Evolutionary conservation across 1,284 basidiomycete genomes (phyloP), one percentile per base, ranked within the genome.

Genomic region (Cystobasidiaceae sp.): DNA sequence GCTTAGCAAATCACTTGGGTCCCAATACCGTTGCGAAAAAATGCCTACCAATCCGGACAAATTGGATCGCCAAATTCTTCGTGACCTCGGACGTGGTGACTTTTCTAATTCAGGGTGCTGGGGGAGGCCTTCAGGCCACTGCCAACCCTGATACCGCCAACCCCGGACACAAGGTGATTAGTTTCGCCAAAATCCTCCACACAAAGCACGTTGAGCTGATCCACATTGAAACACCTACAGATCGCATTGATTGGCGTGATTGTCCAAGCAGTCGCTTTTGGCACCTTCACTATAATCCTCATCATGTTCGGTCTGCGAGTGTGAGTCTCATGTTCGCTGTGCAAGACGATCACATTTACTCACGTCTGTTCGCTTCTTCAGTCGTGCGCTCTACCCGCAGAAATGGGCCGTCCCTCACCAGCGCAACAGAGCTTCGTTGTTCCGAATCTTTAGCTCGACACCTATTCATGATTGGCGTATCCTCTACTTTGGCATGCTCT

Each of bases 41-140:
- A 41, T 50, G 46, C 30, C 48, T 57, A 8, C 68, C 71, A 25
- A 67, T 73, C 37, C 71, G 68, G 3, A 69, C 71, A 9, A 68
- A 67, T 15, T 68, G 71, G 48, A 69, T 72, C 21, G 69, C 68
- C 7, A 68, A 69, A 44, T 61, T 75, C 39, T 75, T 75, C 44
- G 70, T 75, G 5, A 71, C 69, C 61, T 63, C 59, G 51, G 75
- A 76, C 54, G 70, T 76, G 8, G 28, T 68, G 21, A 73, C 73
- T 1, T 75, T 75, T 55, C 4, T 73, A 9, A 44, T 75, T 4
- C 74, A 75, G 41, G 71, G 57, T 8, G 33, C 39, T 0, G 72
- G 72, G 4, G 71, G 71, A 1, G 71, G 71, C 0, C 27, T 70
- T 32, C 45, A 57, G 39, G 44, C 60, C 15, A 41, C 48, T 11